phyloP scores from a whole-genome alignment of 2,329 filamentous ascomycete species.

The Penicillium olsonii region DNA sequence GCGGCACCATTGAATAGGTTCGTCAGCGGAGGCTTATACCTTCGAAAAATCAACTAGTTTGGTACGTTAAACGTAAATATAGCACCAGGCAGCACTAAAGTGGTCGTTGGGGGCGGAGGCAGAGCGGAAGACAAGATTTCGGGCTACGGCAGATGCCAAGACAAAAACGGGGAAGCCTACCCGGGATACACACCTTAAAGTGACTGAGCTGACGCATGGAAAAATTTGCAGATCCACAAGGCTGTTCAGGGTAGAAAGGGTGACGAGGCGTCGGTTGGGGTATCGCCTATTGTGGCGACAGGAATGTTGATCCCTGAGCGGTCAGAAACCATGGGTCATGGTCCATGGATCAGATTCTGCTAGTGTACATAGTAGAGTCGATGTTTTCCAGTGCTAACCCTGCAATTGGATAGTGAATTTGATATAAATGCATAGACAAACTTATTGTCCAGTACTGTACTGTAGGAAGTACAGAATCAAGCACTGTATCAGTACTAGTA shows the following conservation, averaged over 20 bases:
- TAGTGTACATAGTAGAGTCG: background rate
- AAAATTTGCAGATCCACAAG: conserved; percentile 7
- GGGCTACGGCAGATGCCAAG: conserved; percentile 7
- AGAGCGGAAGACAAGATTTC: background rate
- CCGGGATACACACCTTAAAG: background rate
- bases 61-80: conserved; percentile 4
- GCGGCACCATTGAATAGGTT: background rate
- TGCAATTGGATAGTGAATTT: no score
- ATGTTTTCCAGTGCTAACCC: no score
- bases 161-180: conserved; percentile 8
- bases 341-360: background rate
- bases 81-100: conserved; percentile 5
- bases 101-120: background rate
- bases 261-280: conserved; percentile 7
- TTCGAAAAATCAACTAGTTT: no score
- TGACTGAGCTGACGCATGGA: conserved; percentile 1
- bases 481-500: background rate
- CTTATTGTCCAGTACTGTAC: no score
- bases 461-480: background rate
- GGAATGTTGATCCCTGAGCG: conserved; percentile 8
- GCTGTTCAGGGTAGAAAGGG: conserved; percentile 4
- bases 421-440: no score
- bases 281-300: conserved; percentile 1
- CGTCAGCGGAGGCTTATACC: background rate
- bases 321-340: conserved; percentile 1